These are phyloP conservation scores for Nelumbo lutea DNA, from an alignment of 164 flowering plant species.

Conservation along the genomic window DNA sequence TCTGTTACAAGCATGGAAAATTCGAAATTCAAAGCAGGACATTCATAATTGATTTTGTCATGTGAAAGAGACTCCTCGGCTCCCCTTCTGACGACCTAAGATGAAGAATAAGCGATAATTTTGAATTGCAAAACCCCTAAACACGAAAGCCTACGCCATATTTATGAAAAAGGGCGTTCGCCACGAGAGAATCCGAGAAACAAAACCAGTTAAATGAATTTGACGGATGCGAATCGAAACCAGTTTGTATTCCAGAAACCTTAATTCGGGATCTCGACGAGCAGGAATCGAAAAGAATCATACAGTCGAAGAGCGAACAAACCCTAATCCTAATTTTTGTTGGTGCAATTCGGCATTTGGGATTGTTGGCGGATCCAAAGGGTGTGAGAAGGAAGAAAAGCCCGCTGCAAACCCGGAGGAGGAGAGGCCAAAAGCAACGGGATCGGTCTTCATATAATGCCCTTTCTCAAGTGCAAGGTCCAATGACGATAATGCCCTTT, in stretches of 20 bases:
- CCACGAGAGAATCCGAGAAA: background rate
- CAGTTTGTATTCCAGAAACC: background rate
- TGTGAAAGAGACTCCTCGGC: background rate
- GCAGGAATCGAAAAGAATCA: background rate
- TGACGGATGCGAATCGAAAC: background rate
- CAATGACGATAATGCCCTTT: constrained; percentile 13
- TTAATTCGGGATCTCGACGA: background rate
- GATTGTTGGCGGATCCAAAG: constrained; percentile 9
- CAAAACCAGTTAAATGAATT: background rate
- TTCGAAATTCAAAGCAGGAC: background rate
- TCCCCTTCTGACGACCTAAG: background rate
- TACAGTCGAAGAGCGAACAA: background rate
- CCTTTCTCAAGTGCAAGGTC: background rate
- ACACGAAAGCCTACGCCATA: background rate
- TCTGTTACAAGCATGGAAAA: background rate
- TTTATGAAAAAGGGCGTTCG: background rate
- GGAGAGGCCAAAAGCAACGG: constrained; percentile 12
- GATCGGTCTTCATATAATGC: background rate
- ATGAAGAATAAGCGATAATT: background rate
- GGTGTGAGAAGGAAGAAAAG: constrained; percentile 6
- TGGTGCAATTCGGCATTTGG: background rate
- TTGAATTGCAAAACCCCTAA: background rate
- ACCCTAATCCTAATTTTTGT: background rate
- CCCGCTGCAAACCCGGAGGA: constrained; percentile 17
- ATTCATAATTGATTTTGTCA: background rate